Conservation (phyloP, 2,329 filamentous ascomycete species). For the Apiospora malaysiana region DNA sequence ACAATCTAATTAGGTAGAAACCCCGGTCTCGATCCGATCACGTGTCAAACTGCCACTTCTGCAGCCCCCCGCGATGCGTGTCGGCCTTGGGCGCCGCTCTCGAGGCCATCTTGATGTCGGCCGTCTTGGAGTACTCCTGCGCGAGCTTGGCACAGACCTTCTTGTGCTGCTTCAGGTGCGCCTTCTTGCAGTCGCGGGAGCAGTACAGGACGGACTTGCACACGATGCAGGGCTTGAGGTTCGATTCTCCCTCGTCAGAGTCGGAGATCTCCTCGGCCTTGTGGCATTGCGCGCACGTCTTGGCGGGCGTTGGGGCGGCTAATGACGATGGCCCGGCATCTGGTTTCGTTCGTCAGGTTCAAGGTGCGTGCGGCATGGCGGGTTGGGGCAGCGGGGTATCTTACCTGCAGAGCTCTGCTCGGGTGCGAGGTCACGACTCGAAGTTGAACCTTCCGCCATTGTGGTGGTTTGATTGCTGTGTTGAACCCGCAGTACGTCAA, state of each 20-base stretch:
- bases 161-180: slow-evolving; percentile 22
- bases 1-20: too few relatives aligned
- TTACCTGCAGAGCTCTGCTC: slow-evolving; percentile 12
- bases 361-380: background rate
- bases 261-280: background rate
- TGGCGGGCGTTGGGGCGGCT: background rate
- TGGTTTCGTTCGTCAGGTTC: background rate
- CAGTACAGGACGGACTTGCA: slow-evolving; percentile 22
- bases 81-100: slow-evolving; percentile 18
- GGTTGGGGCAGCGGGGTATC: background rate
- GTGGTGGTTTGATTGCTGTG: background rate
- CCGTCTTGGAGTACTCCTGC: slow-evolving; percentile 21
- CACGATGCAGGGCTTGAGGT: slow-evolving; percentile 18
- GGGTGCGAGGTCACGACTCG: slow-evolving; percentile 2
- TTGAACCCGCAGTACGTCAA: background rate
- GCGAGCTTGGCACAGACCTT: slow-evolving; percentile 22
- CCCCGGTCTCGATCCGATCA: background rate
- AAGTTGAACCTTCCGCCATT: slow-evolving; percentile 13
- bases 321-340: background rate
- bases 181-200: slow-evolving; percentile 24
- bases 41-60: slow-evolving; percentile 24
- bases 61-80: slow-evolving; percentile 20
- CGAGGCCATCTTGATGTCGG: slow-evolving; percentile 19
- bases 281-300: slow-evolving; percentile 14
- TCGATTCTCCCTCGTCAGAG: background rate